phyloP scores from a whole-genome alignment of 73 alveolate genomes.

The Symbiodinium natans region DNA sequence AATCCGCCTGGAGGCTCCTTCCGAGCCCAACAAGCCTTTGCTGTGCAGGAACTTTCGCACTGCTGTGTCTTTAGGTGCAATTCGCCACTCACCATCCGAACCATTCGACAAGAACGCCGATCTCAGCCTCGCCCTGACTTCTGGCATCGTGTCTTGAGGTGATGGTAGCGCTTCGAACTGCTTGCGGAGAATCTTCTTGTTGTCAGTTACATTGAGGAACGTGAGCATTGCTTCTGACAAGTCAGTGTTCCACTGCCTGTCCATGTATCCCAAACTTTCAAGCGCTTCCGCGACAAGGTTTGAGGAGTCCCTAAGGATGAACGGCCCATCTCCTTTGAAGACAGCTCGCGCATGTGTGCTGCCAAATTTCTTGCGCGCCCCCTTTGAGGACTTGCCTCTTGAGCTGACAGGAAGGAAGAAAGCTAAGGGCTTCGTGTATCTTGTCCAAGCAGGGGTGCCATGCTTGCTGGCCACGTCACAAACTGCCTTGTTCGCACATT shows the following conservation, averaged over 20 bases:
- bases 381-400: not conserved
- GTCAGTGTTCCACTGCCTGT: not conserved
- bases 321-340: conserved; percentile 44
- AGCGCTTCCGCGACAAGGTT: not conserved
- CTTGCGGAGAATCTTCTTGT: conserved; percentile 10
- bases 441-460: not conserved
- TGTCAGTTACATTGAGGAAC: not conserved
- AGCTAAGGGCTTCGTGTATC: not conserved
- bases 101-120: not conserved
- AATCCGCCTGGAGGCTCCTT: too few species aligned
- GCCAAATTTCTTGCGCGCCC: not conserved
- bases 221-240: not conserved
- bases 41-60: not conserved
- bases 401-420: not conserved
- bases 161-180: not conserved
- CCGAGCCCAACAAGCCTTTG: too few species aligned
- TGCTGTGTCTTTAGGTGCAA: not conserved
- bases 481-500: not conserved
- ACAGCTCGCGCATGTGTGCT: not conserved
- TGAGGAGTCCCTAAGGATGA: not conserved
- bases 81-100: not conserved
- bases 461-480: not conserved
- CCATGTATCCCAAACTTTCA: not conserved
- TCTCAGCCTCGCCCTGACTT: not conserved
- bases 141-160: not conserved